phyloP scores from a whole-genome alignment of 2,329 filamentous ascomycete genomes.

The Biscogniauxia sp. region DNA sequence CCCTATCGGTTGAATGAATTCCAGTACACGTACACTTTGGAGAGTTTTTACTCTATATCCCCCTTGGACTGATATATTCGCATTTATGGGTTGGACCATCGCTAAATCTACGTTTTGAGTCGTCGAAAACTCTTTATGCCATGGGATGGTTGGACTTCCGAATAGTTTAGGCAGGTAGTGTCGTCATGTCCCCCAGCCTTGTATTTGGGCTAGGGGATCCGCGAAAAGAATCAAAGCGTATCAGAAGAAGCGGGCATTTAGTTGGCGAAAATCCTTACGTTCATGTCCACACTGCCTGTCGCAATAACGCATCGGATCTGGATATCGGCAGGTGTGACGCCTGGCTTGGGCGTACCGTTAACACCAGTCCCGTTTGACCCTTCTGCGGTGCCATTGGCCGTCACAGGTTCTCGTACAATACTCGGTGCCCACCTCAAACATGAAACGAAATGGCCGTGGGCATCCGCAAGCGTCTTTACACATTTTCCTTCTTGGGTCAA shows the following conservation, averaged over 20 bases:
- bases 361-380: conserved; percentile 40
- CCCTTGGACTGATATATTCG: too few species aligned
- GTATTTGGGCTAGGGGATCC: neutral
- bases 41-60: too few species aligned
- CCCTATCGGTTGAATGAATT: too few species aligned
- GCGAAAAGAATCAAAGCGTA: conserved; percentile 1
- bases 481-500: conserved; percentile 85
- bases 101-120: too few species aligned
- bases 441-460: conserved; percentile 81
- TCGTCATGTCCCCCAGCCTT: conserved; percentile 1
- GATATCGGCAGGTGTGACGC: conserved; percentile 47
- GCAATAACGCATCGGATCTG: conserved; percentile 83
- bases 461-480: conserved; percentile 75
- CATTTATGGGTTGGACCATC: too few species aligned
- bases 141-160: neutral
- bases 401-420: conserved; percentile 58
- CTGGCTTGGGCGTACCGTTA: conserved; percentile 47
- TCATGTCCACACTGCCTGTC: conserved; percentile 80
- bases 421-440: conserved; percentile 86
- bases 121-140: too few species aligned
- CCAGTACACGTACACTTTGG: too few species aligned
- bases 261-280: conserved; percentile 74
- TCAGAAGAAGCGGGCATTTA: conserved; percentile 21
- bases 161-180: neutral
- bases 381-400: conserved; percentile 35